Conservation (phyloP, 2,329 filamentous ascomycete genomes). For the Magnaporthales sp. region DNA sequence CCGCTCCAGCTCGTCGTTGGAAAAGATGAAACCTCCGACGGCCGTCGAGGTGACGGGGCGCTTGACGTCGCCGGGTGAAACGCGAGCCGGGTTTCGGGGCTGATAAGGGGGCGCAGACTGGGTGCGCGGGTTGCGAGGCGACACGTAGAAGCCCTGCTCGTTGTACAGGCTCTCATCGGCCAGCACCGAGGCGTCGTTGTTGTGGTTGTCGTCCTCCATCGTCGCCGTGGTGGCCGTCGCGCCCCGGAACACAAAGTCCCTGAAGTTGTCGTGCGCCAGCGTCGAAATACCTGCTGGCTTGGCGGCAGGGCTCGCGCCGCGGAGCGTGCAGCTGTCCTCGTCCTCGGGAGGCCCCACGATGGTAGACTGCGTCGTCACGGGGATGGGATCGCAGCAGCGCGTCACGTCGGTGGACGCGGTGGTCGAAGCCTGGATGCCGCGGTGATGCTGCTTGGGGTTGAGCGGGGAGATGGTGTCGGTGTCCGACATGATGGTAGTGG, state of each 20-base stretch:
- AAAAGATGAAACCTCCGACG: background rate
- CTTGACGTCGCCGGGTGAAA: background rate
- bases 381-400: background rate
- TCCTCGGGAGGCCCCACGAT: background rate
- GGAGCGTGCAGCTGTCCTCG: background rate
- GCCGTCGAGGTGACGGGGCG: background rate
- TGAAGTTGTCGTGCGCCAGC: background rate
- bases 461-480: background rate
- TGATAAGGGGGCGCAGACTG: background rate
- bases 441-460: background rate
- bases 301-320: background rate
- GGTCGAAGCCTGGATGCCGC: background rate
- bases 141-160: slow-evolving; percentile 5
- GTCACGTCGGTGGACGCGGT: background rate
- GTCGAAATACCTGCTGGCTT: background rate
- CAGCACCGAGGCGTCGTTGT: background rate
- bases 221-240: background rate
- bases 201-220: background rate
- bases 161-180: slow-evolving; percentile 1
- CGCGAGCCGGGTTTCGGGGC: background rate
- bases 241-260: background rate
- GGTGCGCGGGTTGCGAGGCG: background rate
- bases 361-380: background rate
- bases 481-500: background rate
- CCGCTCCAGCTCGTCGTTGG: background rate